Percentiles rank a stretch among this genome's conserved stretches.
Evolutionary conservation across 257 asterid genomes (phyloP).

Genomic region (Cordia subcordata): DNA sequence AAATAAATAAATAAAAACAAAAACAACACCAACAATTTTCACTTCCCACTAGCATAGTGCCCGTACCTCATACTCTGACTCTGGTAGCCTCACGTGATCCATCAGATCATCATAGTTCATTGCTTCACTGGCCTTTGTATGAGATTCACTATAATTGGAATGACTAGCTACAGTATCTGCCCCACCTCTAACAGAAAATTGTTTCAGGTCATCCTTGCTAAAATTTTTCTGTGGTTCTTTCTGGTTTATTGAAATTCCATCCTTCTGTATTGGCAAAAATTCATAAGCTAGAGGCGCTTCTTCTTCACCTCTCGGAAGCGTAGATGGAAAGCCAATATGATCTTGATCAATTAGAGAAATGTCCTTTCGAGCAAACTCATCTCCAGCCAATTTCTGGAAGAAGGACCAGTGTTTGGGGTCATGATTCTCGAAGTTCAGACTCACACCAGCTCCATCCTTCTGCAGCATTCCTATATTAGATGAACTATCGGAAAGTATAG

Average conservation of each 20-base stretch:
- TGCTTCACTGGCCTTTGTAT: constrained; percentile 37
- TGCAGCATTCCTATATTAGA: constrained; percentile 47
- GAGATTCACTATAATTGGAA: constrained; percentile 38
- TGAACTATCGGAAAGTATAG: constrained; percentile 54
- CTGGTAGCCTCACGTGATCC: constrained; percentile 48
- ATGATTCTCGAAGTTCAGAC: constrained; percentile 78
- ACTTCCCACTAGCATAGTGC: constrained; percentile 6
- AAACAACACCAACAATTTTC: not conserved
- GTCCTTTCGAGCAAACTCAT: constrained; percentile 70
- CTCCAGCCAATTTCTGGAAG: constrained; percentile 87
- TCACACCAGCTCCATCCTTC: constrained; percentile 69
- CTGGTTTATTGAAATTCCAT: constrained; percentile 36
- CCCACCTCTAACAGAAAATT: constrained; percentile 32
- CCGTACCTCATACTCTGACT: constrained; percentile 66
- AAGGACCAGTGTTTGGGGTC: constrained; percentile 94
- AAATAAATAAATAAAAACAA: no score
- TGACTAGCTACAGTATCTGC: constrained; percentile 35
- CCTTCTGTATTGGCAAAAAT: constrained; percentile 41
- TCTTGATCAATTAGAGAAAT: constrained; percentile 92
- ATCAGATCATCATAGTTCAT: constrained; percentile 44
- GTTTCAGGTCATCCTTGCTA: constrained; percentile 34
- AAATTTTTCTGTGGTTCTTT: constrained; percentile 35
- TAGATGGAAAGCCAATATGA: constrained; percentile 54
- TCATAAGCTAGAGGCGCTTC: constrained; percentile 51
- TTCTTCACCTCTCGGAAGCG: constrained; percentile 55